A percentile compares a stretch with the other conserved stretches of the same genome.
phyloP scores from a whole-genome alignment of 208 protist species.

The Crithidia thermophila region DNA sequence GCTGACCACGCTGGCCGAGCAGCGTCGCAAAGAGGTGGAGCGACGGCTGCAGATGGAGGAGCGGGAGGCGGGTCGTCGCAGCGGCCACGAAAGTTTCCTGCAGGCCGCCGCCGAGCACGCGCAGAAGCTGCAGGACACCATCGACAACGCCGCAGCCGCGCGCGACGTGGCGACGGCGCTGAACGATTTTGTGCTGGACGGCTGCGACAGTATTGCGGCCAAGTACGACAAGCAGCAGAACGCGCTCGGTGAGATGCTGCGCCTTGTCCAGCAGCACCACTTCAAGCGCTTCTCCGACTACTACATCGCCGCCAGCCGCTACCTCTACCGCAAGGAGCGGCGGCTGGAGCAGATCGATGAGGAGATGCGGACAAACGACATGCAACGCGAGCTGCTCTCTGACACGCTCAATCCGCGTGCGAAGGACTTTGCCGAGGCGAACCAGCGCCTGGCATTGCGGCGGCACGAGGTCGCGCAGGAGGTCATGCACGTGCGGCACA shows the following conservation, averaged over 20 bases:
- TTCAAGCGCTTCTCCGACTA: conserved; percentile 90
- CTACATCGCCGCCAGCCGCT: conserved; percentile 84
- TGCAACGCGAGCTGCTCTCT: conserved; percentile 71
- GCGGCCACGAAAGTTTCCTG: conserved; percentile 82
- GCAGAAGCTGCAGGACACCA: conserved; percentile 79
- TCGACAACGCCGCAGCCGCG: conserved; percentile 78
- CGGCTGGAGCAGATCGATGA: conserved; percentile 70
- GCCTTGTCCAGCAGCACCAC: conserved; percentile 84
- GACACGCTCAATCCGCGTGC: conserved; percentile 78
- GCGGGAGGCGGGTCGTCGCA: conserved; percentile 79
- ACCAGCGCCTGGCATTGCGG: conserved; percentile 52
- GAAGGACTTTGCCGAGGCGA: conserved; percentile 76
- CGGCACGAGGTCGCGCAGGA: conserved; percentile 73
- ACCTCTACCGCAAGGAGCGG: conserved; percentile 86
- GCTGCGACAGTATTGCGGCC: conserved; percentile 82
- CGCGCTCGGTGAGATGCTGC: conserved; percentile 76
- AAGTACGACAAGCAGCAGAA: conserved; percentile 91
- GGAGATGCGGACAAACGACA: conserved; percentile 73
- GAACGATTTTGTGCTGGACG: conserved; percentile 91
- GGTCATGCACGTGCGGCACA: conserved; percentile 61
- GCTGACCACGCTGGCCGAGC: conserved; percentile 56
- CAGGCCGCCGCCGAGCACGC: conserved; percentile 70
- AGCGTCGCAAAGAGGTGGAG: conserved; percentile 78
- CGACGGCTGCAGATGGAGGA: conserved; percentile 84
- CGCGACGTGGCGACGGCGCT: conserved; percentile 75